Evolutionary conservation across 1,284 basidiomycete species (phyloP).

Genomic region (Trichosporon asahii): DNA sequence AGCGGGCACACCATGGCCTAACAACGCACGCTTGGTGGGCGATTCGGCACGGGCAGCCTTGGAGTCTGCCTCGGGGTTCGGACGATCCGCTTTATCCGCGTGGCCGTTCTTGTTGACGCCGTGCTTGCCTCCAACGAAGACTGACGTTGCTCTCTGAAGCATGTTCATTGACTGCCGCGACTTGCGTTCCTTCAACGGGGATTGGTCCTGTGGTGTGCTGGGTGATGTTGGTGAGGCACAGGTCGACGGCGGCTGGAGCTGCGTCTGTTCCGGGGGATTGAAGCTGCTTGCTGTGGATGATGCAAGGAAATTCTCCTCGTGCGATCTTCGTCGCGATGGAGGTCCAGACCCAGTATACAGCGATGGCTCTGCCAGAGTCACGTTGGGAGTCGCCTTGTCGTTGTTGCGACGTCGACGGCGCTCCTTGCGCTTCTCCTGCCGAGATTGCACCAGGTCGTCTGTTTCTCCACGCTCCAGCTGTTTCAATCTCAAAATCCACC

Average conservation of each 20-base stretch:
- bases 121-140: constrained; percentile 55
- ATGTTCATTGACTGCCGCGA: constrained; percentile 80
- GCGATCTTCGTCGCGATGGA: neutral
- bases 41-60: constrained; percentile 26
- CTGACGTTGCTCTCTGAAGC: constrained; percentile 87
- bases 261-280: neutral
- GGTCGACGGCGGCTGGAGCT: neutral
- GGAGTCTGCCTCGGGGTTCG: neutral
- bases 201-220: constrained; percentile 21
- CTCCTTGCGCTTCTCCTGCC: constrained; percentile 29
- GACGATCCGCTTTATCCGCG: constrained; percentile 12
- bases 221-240: neutral
- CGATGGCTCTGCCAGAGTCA: neutral
- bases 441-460: constrained; percentile 39
- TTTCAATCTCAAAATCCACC: constrained; percentile 92
- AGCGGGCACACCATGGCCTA: neutral
- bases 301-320: neutral
- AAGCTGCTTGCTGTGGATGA: constrained; percentile 7
- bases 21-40: constrained; percentile 33
- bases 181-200: constrained; percentile 53
- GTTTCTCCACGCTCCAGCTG: constrained; percentile 53
- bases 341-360: neutral
- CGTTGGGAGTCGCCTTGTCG: neutral
- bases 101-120: constrained; percentile 18
- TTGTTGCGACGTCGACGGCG: constrained; percentile 30